Evolutionary conservation across 768 basidiomycete genomes (phyloP), one percentile per base, ranked within the genome.

Genomic region (Tricholoma furcatifolium): DNA sequence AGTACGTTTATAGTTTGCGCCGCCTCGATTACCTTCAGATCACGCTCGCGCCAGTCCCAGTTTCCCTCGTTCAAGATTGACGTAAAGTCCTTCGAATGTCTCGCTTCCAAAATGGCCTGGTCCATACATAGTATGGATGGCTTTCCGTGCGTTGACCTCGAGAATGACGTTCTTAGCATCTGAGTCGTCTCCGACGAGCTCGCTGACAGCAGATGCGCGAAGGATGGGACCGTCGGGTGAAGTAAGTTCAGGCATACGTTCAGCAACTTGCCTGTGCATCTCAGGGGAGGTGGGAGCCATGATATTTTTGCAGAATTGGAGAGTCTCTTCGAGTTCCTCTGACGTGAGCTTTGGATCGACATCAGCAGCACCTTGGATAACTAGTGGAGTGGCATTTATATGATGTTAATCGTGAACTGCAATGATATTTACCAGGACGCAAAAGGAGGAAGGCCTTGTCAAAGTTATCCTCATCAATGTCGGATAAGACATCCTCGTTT

Each of bases 371-470:
- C 38, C 38, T 39, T 39, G 12, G 7, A 39, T 17, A 15, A 39
- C 38, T 39, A 39, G 27, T 27, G 27, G 27, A 4, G 27, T 27
- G 27, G 27, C 27, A 27, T 27, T 27, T 7, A 27, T 27, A 27
- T 27, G 27, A 27, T 27, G 27, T 14, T 3, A 39, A 15, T 18
- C 15, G 18, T n/a, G n/a, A 39, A 23, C 23, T 4, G 18, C 12
- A 45, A 15, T 32, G 2, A 21, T n/a, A 51, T 66, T 31, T 43
- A 70, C 72, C 67, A 10, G 74, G 74, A n/a, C 72, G 54, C 24
- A 75, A 60, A 56, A 70, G 62, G 30, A 64, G 60, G 53, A 76
- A 76, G 6, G 74, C 74, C 45, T 63, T 63, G 59, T 76, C 75
- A 43, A 74, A 75, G 55, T 71, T 75, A 54, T 71, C 67, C 43